Evolutionary conservation across 257 asterid species (phyloP).

Genomic region (Lycium ferocissimum): DNA sequence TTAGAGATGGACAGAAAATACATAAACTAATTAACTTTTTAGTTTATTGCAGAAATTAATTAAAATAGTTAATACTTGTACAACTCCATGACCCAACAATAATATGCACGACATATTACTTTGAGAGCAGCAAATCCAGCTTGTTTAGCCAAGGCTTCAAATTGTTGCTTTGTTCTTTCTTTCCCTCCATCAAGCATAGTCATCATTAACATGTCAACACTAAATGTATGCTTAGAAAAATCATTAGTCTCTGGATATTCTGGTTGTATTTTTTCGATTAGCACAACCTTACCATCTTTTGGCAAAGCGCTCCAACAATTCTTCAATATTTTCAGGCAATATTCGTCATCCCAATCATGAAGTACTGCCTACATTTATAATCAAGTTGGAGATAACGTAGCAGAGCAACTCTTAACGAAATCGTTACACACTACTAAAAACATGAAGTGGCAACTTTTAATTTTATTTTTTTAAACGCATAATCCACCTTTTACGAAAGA

Average conservation of each 20-base stretch:
- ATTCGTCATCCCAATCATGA: conserved; percentile 43
- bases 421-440: too few species aligned
- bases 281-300: conserved; percentile 35
- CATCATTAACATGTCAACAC: conserved; percentile 37
- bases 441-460: too few species aligned
- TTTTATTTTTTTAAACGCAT: too few species aligned
- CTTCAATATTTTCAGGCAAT: conserved; percentile 35
- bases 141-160: conserved; percentile 34
- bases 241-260: conserved; percentile 31
- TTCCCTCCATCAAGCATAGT: conserved; percentile 38
- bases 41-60: too few species aligned
- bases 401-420: too few species aligned
- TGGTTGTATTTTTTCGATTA: conserved; percentile 34
- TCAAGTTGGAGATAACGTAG: background rate
- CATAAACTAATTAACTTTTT: background rate
- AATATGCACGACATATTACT: conserved; percentile 21
- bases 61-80: background rate
- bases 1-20: too few species aligned
- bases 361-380: conserved; percentile 34
- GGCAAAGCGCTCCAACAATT: conserved; percentile 38
- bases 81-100: conserved; percentile 19
- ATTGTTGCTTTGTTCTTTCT: conserved; percentile 37
- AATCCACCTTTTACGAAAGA: too few species aligned
- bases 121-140: conserved; percentile 33
- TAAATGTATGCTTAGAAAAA: conserved; percentile 20